A percentile compares a stretch with the other conserved stretches of the same genome.
Conservation (phyloP, 2,329 filamentous ascomycete species). For the Aaosphaeria arxii region DNA sequence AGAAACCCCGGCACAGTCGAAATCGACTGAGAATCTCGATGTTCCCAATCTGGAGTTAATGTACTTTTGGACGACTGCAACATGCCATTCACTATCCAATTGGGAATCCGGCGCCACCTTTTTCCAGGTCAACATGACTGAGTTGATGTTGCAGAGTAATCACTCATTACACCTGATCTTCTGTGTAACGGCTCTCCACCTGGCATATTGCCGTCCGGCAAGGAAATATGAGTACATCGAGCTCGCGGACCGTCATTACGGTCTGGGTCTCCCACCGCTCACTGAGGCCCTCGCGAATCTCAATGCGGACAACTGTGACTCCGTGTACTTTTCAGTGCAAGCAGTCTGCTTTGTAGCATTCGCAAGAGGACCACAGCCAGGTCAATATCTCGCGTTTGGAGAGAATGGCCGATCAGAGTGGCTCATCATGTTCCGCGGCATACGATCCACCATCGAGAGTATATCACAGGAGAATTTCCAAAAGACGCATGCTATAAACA, state of each 20-base stretch:
- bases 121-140: conserved; percentile 15
- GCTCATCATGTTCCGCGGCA: conserved; percentile 29
- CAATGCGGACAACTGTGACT: conserved; percentile 17
- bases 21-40: not conserved
- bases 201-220: conserved; percentile 17
- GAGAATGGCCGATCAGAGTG: conserved; percentile 21
- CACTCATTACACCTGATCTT: conserved; percentile 22
- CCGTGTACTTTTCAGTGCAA: conserved; percentile 20
- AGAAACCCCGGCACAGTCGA: too few relatives aligned
- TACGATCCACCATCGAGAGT: conserved; percentile 18
- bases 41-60: conserved; percentile 23
- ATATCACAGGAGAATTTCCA: conserved; percentile 3
- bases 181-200: conserved; percentile 22
- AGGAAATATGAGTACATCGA: conserved; percentile 14
- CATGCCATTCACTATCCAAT: conserved; percentile 17
- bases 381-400: conserved; percentile 29
- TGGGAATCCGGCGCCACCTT: conserved; percentile 9
- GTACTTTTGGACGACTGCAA: conserved; percentile 24
- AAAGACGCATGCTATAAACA: not conserved
- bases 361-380: conserved; percentile 21
- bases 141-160: conserved; percentile 12
- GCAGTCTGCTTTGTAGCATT: conserved; percentile 22
- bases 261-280: conserved; percentile 14
- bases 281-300: conserved; percentile 19
- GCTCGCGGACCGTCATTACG: conserved; percentile 19